Conservation (phyloP, 1,284 basidiomycete genomes). For the Puccinia triticina region DNA sequence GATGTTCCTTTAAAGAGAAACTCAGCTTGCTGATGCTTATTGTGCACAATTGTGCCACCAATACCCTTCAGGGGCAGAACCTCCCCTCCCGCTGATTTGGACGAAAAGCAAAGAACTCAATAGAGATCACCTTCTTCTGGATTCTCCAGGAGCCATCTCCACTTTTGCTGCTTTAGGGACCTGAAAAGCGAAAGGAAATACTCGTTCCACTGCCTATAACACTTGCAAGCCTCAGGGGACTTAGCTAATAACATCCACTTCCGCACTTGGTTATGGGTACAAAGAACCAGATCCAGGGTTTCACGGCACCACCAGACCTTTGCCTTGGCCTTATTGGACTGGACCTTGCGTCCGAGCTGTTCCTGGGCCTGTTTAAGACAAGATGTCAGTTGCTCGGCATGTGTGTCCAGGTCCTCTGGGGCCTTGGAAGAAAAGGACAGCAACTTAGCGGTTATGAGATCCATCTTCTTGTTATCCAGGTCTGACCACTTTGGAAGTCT, state of each 20-base stretch:
- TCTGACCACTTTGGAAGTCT: not conserved
- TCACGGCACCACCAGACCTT: constrained; percentile 20
- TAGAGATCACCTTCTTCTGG: not conserved
- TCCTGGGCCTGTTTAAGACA: not conserved
- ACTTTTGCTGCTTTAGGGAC: not conserved
- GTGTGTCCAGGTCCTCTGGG: not conserved
- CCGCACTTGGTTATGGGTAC: not conserved
- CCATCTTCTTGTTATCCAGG: not conserved
- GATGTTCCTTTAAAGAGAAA: not conserved
- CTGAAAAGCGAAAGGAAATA: not conserved
- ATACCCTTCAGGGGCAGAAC: not conserved
- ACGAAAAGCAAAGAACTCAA: not conserved
- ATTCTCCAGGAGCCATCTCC: not conserved
- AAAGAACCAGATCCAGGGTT: not conserved
- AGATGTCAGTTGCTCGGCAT: not conserved
- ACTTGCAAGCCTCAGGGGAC: not conserved
- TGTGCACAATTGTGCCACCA: not conserved
- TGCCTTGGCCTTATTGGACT: not conserved
- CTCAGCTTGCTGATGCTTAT: not conserved
- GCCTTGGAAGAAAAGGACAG: too few relatives aligned
- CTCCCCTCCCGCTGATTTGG: not conserved
- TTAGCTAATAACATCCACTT: not conserved
- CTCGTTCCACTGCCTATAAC: not conserved
- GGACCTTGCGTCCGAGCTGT: not conserved
- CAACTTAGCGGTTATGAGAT: not conserved